Percentiles rank a stretch among this genome's conserved stretches.
Evolutionary conservation across 305 asterid species (phyloP).

Genomic region (Solanum hybrid): DNA sequence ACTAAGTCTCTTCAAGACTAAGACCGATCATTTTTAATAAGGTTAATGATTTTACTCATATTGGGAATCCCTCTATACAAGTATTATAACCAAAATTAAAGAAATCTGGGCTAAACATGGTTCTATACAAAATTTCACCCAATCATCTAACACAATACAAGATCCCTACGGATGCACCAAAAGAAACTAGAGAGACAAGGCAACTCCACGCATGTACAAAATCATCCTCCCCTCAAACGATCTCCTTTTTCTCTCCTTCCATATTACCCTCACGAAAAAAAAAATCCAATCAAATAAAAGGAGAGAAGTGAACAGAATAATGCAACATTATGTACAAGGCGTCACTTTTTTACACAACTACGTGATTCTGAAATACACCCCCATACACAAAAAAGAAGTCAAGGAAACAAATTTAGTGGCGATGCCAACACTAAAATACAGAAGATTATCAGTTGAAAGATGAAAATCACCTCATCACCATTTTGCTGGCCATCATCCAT

Average conservation of each 20-base stretch:
- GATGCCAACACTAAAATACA: background rate
- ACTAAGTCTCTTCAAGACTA: background rate
- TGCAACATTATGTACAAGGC: background rate
- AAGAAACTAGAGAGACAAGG: background rate
- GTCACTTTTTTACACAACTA: background rate
- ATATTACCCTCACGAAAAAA: background rate
- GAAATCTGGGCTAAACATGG: background rate
- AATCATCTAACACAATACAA: background rate
- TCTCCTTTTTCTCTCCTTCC: background rate
- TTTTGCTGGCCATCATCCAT: constrained; percentile 38
- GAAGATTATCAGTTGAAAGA: background rate
- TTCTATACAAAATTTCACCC: background rate
- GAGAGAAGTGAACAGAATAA: background rate
- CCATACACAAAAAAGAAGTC: background rate
- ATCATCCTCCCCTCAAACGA: background rate
- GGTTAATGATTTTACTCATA: background rate
- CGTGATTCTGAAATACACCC: background rate
- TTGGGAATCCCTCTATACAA: background rate
- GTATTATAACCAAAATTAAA: background rate
- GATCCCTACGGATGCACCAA: background rate
- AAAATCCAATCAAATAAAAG: background rate
- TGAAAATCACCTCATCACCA: constrained; percentile 39
- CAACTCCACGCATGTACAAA: background rate
- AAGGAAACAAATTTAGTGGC: background rate
- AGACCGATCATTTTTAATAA: background rate